These are phyloP conservation scores for Coniochaeta ligniaria DNA, from an alignment of 2,329 filamentous ascomycete genomes.

Conservation along the genomic window DNA sequence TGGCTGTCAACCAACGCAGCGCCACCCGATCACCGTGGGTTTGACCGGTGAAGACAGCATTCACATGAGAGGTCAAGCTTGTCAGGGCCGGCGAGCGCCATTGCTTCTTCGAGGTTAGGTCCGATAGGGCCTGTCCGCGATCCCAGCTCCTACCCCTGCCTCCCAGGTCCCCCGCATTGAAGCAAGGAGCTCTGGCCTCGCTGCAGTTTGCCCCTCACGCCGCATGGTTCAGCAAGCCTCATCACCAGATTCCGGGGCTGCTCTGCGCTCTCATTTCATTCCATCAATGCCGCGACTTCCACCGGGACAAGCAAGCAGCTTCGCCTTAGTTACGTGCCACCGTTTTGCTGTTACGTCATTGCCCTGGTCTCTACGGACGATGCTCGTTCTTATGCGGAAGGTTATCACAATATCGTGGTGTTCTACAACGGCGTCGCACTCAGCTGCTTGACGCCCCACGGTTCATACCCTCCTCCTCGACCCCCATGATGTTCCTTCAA, in stretches of 20 bases:
- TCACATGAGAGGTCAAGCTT: not conserved
- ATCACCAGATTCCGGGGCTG: conserved; percentile 4
- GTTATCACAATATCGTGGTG: not conserved
- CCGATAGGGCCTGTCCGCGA: not conserved
- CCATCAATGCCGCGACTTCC: conserved; percentile 17
- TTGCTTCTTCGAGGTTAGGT: not conserved
- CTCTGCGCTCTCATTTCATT: conserved; percentile 8
- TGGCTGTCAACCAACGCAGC: not conserved
- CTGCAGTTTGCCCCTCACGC: not conserved
- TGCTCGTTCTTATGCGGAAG: not conserved
- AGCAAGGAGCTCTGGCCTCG: conserved; percentile 13
- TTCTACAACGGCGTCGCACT: not conserved
- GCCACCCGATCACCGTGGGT: not conserved
- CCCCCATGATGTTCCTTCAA: not conserved
- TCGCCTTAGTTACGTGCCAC: not conserved
- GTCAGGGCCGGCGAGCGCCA: not conserved
- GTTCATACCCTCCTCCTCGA: not conserved
- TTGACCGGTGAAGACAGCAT: not conserved
- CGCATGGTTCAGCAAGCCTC: conserved; percentile 10
- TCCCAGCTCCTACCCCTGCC: not conserved
- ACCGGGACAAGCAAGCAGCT: conserved; percentile 8
- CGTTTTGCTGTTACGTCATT: not conserved
- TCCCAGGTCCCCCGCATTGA: conserved; percentile 14
- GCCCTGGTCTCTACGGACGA: not conserved
- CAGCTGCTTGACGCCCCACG: not conserved